Percentiles rank a stretch among this genome's conserved stretches.
phyloP scores from a whole-genome alignment of 129 eudicot species.

The Lactuca sativa region DNA sequence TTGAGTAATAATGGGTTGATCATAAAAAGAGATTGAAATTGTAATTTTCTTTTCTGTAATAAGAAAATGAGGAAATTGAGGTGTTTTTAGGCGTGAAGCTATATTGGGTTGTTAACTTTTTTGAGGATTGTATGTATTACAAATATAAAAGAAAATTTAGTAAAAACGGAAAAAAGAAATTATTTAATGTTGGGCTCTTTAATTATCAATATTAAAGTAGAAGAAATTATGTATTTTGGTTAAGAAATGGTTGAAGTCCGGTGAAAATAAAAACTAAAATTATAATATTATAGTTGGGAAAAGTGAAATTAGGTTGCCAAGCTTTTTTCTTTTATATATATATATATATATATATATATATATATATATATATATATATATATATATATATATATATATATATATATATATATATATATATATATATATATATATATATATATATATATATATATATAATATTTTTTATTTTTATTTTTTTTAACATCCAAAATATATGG shows the following conservation, averaged over 20 bases:
- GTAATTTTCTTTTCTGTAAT: slow-evolving; percentile 23
- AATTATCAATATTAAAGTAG: slow-evolving; percentile 52
- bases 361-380: neutral
- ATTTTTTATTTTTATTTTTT: too few species aligned
- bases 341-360: neutral
- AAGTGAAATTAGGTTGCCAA: slow-evolving; percentile 98
- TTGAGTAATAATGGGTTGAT: slow-evolving; percentile 25
- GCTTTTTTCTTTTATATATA: slow-evolving; percentile 33
- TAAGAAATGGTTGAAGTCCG: slow-evolving; percentile 86
- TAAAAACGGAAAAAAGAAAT: slow-evolving; percentile 21
- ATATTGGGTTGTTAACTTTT: slow-evolving; percentile 46
- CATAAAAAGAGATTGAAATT: slow-evolving; percentile 33
- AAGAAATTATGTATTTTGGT: slow-evolving; percentile 67
- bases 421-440: neutral
- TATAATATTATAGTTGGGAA: slow-evolving; percentile 54
- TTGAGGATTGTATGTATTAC: slow-evolving; percentile 46
- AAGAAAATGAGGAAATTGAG: slow-evolving; percentile 31
- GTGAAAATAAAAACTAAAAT: slow-evolving; percentile 40
- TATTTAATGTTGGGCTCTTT: slow-evolving; percentile 50
- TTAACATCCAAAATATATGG: too few species aligned
- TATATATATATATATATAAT: too few species aligned
- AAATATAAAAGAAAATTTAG: slow-evolving; percentile 27
- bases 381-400: too few species aligned
- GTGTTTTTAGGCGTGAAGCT: slow-evolving; percentile 37
- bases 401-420: neutral